These are phyloP conservation scores for Amylostereum areolatum DNA, from an alignment of 1,284 basidiomycete genomes.

Conservation along the genomic window DNA sequence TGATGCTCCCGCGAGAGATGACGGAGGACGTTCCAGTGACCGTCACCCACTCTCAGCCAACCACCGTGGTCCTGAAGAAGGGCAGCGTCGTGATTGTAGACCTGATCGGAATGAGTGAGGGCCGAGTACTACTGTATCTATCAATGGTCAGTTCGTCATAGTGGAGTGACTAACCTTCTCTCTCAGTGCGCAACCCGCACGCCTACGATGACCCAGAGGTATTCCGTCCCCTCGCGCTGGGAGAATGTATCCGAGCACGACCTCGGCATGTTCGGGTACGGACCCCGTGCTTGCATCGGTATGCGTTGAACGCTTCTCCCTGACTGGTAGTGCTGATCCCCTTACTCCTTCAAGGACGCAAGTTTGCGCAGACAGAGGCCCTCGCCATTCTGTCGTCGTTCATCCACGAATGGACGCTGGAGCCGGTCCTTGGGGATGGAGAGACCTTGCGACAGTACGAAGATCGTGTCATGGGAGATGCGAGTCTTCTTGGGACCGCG, in stretches of 20 bases:
- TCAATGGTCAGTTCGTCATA: background rate
- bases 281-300: constrained; percentile 24
- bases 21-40: constrained; percentile 15
- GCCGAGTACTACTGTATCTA: too few species aligned
- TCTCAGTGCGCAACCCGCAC: constrained; percentile 20
- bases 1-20: constrained; percentile 14
- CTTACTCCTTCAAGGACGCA: constrained; percentile 6
- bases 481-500: background rate
- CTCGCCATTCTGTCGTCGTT: constrained; percentile 20
- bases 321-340: background rate
- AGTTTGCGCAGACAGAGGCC: constrained; percentile 21
- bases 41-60: constrained; percentile 9
- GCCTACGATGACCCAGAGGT: constrained; percentile 16
- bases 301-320: background rate
- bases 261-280: constrained; percentile 20
- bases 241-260: constrained; percentile 18
- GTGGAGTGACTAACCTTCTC: background rate
- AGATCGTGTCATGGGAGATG: background rate
- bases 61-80: constrained; percentile 15
- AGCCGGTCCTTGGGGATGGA: constrained; percentile 12
- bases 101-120: constrained; percentile 21
- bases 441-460: background rate
- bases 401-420: constrained; percentile 23
- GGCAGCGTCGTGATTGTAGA: constrained; percentile 19
- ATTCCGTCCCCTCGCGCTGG: constrained; percentile 23